Evolutionary conservation across 768 basidiomycete genomes (phyloP), one percentile per base, ranked within the genome.

Genomic region (Butyriboletus loyo): DNA sequence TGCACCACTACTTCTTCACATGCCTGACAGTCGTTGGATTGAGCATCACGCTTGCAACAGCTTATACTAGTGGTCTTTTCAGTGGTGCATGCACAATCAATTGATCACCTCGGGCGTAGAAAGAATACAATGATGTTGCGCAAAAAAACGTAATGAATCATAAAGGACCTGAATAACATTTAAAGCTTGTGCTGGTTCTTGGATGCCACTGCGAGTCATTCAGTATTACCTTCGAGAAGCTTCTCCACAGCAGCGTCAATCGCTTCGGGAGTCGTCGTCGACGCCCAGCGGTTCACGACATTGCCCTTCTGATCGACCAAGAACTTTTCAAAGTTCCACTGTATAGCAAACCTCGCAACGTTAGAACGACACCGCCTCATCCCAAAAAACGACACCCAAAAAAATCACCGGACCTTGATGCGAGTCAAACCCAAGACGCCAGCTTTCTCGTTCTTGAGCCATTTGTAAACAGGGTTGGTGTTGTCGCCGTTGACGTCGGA

Each of bases 291-390:
- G 59, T 85, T 72, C 22, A 87, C 82, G 14, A 91, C 87, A 2
- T 82, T 79, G 30, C 91, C 90, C 39, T 90, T 74, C 70, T 83
- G 83, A 69, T 92, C 79, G 39, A 95, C 72, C 52, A 95, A 74
- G 75, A 94, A 95, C 68, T 91, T 91, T 70, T 91, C 89, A 69
- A 92, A 92, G 71, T 93, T 93, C 92, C 91, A 93, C 86, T 89
- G 52, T 31, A 42, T 31, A 42, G 17, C 25, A 17, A 7, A 3
- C 21, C 14, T 13, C 22, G 13, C 19, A 31, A 1, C 11, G n/a
- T 57, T 6, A 58, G 37, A 37, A n/a, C 9, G n/a, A n/a, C n/a
- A n/a, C n/a, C n/a, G n/a, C n/a, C n/a, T n/a, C n/a, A n/a, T n/a
- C n/a, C n/a, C n/a, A n/a, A n/a, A n/a, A n/a, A n/a, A n/a, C n/a